Evolutionary conservation across 345 rosid species (phyloP), one percentile per base, ranked within the genome.

Genomic region (Anacardium occidentale): DNA sequence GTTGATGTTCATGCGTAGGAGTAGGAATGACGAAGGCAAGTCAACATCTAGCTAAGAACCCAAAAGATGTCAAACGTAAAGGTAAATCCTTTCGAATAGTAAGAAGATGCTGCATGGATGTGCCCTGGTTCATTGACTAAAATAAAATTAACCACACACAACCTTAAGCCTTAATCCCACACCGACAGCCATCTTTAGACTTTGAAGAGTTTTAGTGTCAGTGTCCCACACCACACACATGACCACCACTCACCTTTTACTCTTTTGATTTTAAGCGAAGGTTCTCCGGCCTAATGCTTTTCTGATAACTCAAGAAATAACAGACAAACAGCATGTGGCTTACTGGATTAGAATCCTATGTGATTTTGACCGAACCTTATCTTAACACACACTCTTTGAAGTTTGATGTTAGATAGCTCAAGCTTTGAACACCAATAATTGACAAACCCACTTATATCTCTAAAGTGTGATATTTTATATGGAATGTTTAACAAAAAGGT

Each of bases 311-410:
- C 71, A 42, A 55, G 3, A 59, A 53, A 78, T 29, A 29, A 69
- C 18, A 20, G 79, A 76, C 75, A 77, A 68, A 58, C 22, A 48
- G 61, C 81, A 73, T 79, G 81, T 68, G 85, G 77, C 42, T 20
- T 60, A 72, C 45, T 67, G 75, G 85, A 76, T 76, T 76, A 73
- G 89, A 85, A 85, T 85, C 89, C 89, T 81, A 81, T 85, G 89
- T 50, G 65, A 66, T 58, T 72, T 75, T 79, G 79, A 78, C 67
- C 64, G 81, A 81, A 75, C 86, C 71, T 71, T 48, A 40, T 78
- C 76, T 66, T 61, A 62, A 63, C 48, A 59, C 65, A 74, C 48
- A 54, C 65, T 76, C 32, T 29, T 29, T 29, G 32, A 29, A 29
- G 32, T 29, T 48, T 34, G 48, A 66, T 47, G 9, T 62, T 59